These are phyloP conservation scores for Leccinum solheimii DNA, from an alignment of 1,284 basidiomycete genomes.

Conservation along the genomic window DNA sequence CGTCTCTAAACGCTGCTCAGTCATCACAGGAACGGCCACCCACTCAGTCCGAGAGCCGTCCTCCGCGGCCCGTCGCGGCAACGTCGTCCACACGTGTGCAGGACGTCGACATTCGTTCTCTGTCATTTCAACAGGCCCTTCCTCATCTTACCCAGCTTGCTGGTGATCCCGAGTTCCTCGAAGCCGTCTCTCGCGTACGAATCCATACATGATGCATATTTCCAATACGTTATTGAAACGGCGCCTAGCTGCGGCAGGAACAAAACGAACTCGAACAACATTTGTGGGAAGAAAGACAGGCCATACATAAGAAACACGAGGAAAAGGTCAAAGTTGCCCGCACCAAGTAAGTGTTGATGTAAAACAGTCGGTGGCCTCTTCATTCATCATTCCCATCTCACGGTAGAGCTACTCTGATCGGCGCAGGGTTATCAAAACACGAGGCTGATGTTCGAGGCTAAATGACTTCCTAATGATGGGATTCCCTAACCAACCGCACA, in stretches of 20 bases:
- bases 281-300: constrained; percentile 62
- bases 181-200: constrained; percentile 50
- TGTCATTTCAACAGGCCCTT: constrained; percentile 66
- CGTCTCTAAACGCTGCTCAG: constrained; percentile 9
- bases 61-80: constrained; percentile 14
- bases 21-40: constrained; percentile 16
- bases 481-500: constrained; percentile 13
- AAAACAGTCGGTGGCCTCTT: constrained; percentile 2
- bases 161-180: constrained; percentile 49
- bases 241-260: constrained; percentile 53
- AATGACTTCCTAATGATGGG: constrained; percentile 5
- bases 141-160: constrained; percentile 55
- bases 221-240: constrained; percentile 6
- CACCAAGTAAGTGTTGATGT: constrained; percentile 52
- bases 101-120: constrained; percentile 41
- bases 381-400: constrained; percentile 6
- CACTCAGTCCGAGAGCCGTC: constrained; percentile 7
- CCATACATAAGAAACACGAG: constrained; percentile 61
- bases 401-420: constrained; percentile 55
- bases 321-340: constrained; percentile 65
- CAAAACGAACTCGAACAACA: constrained; percentile 65
- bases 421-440: constrained; percentile 61
- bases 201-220: constrained; percentile 5
- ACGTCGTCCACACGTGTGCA: constrained; percentile 18
- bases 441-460: constrained; percentile 60